A percentile compares a stretch with the other conserved stretches of the same genome.
phyloP scores from a whole-genome alignment of 257 asterid genomes.

The Solanum neorickii region DNA sequence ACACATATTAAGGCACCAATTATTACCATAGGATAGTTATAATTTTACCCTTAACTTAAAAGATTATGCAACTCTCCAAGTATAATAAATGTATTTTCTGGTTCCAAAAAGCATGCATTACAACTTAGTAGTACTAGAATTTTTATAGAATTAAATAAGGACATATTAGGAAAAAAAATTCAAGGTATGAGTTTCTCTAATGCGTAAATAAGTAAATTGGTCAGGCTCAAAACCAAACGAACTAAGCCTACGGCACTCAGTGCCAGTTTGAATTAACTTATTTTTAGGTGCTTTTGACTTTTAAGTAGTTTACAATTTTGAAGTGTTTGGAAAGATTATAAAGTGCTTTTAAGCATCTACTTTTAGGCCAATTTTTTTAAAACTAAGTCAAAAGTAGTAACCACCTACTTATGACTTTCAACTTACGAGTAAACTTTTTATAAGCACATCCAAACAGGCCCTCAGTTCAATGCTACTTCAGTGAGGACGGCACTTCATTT shows the following conservation, averaged over 20 bases:
- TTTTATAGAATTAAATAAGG: no score
- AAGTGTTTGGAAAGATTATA: background rate
- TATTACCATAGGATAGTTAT: no score
- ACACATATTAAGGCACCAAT: no score
- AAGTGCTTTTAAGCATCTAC: background rate
- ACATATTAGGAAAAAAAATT: no score
- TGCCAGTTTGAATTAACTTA: background rate
- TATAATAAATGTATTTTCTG: no score
- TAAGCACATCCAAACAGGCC: background rate
- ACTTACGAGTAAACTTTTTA: background rate
- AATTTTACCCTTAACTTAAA: no score
- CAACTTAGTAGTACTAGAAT: no score
- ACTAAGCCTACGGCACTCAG: background rate
- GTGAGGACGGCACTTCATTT: background rate
- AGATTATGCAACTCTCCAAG: no score
- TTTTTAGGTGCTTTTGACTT: background rate
- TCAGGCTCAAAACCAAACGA: background rate
- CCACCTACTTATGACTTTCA: background rate
- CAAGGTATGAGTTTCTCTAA: background rate
- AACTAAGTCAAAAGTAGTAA: background rate
- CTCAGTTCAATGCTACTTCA: background rate
- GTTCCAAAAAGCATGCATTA: no score
- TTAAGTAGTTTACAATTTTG: background rate
- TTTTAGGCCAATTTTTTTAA: background rate
- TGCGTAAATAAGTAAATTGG: background rate